Evolutionary conservation across 257 asterid species (phyloP).

Genomic region (Cruciata laevipes): DNA sequence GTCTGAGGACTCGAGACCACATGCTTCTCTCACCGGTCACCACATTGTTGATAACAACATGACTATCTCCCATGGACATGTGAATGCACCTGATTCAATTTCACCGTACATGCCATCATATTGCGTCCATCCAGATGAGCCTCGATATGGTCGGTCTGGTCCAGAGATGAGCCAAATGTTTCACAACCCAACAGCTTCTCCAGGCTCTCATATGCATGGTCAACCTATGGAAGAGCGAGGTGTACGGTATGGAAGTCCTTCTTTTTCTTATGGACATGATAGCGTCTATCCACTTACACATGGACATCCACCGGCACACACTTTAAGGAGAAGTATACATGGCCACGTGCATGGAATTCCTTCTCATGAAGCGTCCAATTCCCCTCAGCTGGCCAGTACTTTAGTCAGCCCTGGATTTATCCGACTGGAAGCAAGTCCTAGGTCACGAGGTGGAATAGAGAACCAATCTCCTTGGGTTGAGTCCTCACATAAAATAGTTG

Average conservation of each 20-base stretch:
- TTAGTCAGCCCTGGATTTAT: conserved; percentile 48
- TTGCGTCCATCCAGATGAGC: conserved; percentile 61
- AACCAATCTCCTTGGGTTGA: conserved; percentile 57
- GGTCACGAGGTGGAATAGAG: conserved; percentile 48
- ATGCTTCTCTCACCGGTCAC: conserved; percentile 42
- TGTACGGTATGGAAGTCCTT: conserved; percentile 48
- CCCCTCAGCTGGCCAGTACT: conserved; percentile 55
- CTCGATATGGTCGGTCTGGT: conserved; percentile 45
- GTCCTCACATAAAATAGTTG: conserved; percentile 44
- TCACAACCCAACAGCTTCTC: conserved; percentile 51
- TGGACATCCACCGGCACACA: conserved; percentile 50
- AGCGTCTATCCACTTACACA: conserved; percentile 53
- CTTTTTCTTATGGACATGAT: conserved; percentile 58
- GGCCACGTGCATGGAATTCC: conserved; percentile 50
- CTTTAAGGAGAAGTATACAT: conserved; percentile 72
- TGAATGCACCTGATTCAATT: conserved; percentile 51
- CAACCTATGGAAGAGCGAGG: conserved; percentile 60
- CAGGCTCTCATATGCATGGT: conserved; percentile 48
- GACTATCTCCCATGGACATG: conserved; percentile 41
- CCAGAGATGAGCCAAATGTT: conserved; percentile 57
- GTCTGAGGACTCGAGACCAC: conserved; percentile 59
- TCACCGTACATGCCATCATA: conserved; percentile 47
- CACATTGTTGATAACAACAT: conserved; percentile 51
- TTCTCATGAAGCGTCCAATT: conserved; percentile 42
- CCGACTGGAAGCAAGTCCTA: conserved; percentile 49